Base-by-base conservation (phyloP, 805 yeast genomes). In the Kodamaea restingae region DNA sequence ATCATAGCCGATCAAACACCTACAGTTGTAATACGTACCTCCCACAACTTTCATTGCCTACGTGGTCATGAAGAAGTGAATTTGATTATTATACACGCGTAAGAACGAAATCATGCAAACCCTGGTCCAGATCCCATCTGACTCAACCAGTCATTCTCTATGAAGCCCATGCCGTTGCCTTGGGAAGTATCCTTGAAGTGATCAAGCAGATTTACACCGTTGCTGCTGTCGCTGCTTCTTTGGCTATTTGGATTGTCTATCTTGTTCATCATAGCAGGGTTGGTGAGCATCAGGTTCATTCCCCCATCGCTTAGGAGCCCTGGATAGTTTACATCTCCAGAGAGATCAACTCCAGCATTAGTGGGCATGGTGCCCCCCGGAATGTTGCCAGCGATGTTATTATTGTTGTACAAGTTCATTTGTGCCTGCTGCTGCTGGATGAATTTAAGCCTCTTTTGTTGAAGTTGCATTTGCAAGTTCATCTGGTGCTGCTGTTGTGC, bases 91-190 rank as follows among this genome's bases (percentile, higher is more conserved):
- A 7, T 27, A 27, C 31, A 27, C 6, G 28, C 28, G 27, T 25
- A 25, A 10, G 10, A 25, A n/a, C 27, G 12, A 7, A 25, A n/a
- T 27, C 38, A 52, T 11, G 46, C 48, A 37, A 60, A 60, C 9
- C 65, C 63, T 2, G 65, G 62, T 1, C 64, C 63, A 0, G 63
- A 47, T 3, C 63, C 66, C 55, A 61, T 53, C 42, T 52, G 52
- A 32, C 57, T 55, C 39, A 60, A 50, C 67, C 67, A 61, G 40
- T 60, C 65, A 28, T 45, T 35, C 28, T 45, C 46, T 15, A 46
- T 32, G 12, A 42, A 43, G 31, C 38, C 37, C 39, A 43, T 36
- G 32, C 32, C 40, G 30, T 38, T 32, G 14, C 36, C 32, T n/a
- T 32, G 37, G 10, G 35, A 38, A 5, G 20, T 15, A 26, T 38